phyloP scores from a whole-genome alignment of 768 basidiomycete species.

The Chalciporus piperatus region DNA sequence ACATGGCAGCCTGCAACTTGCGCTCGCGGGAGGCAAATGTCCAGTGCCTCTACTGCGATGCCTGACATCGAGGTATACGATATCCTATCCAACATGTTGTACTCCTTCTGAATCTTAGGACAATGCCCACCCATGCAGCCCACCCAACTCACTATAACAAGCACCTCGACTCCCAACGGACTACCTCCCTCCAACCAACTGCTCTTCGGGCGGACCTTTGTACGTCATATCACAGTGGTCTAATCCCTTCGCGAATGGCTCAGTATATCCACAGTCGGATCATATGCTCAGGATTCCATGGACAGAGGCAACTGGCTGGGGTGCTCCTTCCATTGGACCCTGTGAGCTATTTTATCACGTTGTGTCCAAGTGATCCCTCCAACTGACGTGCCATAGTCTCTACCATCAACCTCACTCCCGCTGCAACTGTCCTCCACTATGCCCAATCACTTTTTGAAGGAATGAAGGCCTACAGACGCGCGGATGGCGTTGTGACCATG shows the following conservation, averaged over 20 bases:
- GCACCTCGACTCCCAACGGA: constrained; percentile 51
- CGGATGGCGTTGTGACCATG: constrained; percentile 69
- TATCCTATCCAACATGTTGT: not conserved
- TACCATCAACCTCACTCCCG: constrained; percentile 23
- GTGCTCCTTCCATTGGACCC: constrained; percentile 74
- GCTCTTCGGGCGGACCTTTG: constrained; percentile 84
- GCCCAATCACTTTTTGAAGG: constrained; percentile 91
- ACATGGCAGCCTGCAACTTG: constrained; percentile 11
- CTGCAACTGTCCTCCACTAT: constrained; percentile 84
- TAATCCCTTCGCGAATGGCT: constrained; percentile 9
- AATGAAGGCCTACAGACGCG: constrained; percentile 87
- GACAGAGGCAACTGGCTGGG: constrained; percentile 75
- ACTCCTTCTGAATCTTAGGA: not conserved
- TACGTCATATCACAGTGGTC: constrained; percentile 33
- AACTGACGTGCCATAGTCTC: constrained; percentile 18
- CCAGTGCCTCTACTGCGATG: constrained; percentile 26
- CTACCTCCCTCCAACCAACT: constrained; percentile 66
- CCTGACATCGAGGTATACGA: constrained; percentile 54
- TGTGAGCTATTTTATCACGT: constrained; percentile 47
- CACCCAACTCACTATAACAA: constrained; percentile 47
- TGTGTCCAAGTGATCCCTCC: not conserved
- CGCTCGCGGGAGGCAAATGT: constrained; percentile 8
- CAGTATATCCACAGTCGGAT: constrained; percentile 53
- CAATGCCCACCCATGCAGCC: constrained; percentile 36
- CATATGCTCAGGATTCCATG: constrained; percentile 85